Base-by-base conservation (phyloP, 176 grass and related monocot species). In the Oryza punctata region DNA sequence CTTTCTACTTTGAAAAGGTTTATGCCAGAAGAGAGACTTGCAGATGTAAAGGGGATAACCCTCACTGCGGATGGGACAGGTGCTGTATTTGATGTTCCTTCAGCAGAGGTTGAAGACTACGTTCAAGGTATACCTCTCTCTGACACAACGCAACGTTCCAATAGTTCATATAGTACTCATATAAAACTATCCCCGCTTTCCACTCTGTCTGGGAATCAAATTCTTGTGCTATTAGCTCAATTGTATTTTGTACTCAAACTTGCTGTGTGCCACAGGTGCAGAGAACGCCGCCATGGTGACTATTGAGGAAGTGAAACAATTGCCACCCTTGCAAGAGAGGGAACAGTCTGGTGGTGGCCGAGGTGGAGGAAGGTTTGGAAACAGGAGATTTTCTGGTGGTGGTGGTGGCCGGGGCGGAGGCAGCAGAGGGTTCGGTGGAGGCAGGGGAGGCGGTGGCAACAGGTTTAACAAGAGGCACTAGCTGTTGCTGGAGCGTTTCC, bases 61-160 rank as follows among this genome's bases (percentile, higher is more conserved):
- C 70, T 99, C 10, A 99, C 93, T 3, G 70, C 84, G 69, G 97
- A 99, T 82, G 93, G 93, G 14, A 92, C 63, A 46, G 88, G 97
- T 12, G 93, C 88, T 60, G 93, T 99, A 26, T 99, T 99, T 85
- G 97, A 99, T 92, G 90, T 99, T 76, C 97, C 97, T 84, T 86
- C 86, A 70, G 88, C 84, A 69, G 93, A 99, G 47, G 93, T 94
- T 40, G 75, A 90, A 46, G 79, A 82, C 60, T 96, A 92, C 83
- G 67, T 96, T 72, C 80, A 76, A 94, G 96, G 96, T 99, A 96
- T 65, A 54, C 37, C 40, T 41, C 40, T 41, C 7, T 12, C 50
- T 29, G 61, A 3, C 50, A 14, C 10, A 67, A 3, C 12, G 15
- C 10, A 67, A 3, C 12, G 15, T 68, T 72, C 19, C 13, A 15